These are phyloP conservation scores for Sutorius eximius DNA, from an alignment of 1,284 basidiomycete genomes.

Conservation along the genomic window DNA sequence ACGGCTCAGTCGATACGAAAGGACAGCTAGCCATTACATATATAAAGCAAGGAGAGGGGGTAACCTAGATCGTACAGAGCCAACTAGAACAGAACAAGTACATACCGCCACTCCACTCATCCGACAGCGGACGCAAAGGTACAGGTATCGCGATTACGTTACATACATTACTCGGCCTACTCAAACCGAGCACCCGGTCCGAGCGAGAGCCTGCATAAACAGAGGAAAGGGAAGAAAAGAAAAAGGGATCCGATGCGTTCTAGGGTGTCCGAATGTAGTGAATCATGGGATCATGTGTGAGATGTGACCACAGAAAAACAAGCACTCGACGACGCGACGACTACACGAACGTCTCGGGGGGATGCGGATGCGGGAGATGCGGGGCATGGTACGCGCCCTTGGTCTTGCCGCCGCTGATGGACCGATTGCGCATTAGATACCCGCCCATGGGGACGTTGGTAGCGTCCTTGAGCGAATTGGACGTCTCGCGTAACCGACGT, in stretches of 20 bases:
- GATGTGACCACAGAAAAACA: not conserved
- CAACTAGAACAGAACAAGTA: constrained; percentile 1
- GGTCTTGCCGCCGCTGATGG: constrained; percentile 17
- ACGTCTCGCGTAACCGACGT: constrained; percentile 22
- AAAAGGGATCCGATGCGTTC: constrained; percentile 13
- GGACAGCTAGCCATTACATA: constrained; percentile 15
- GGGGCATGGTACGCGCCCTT: constrained; percentile 11
- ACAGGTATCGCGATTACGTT: constrained; percentile 28
- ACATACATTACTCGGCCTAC: constrained; percentile 15
- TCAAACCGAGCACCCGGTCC: constrained; percentile 5
- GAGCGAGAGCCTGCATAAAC: constrained; percentile 12
- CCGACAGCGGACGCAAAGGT: not conserved
- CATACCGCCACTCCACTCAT: constrained; percentile 4
- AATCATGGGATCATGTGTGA: not conserved
- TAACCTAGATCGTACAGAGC: constrained; percentile 14
- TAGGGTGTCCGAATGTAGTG: constrained; percentile 22
- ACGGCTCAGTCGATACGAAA: too few relatives aligned
- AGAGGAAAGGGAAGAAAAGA: not conserved
- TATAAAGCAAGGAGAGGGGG: constrained; percentile 17
- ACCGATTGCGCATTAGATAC: constrained; percentile 20
- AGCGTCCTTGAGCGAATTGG: constrained; percentile 32
- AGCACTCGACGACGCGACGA: not conserved
- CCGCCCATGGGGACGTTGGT: constrained; percentile 27
- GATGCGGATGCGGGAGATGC: not conserved
- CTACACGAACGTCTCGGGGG: constrained; percentile 24